Percentiles rank a stretch among this genome's conserved stretches.
These are phyloP conservation scores for Solanum paucissectum DNA, from an alignment of 257 asterid species.

Conservation along the genomic window DNA sequence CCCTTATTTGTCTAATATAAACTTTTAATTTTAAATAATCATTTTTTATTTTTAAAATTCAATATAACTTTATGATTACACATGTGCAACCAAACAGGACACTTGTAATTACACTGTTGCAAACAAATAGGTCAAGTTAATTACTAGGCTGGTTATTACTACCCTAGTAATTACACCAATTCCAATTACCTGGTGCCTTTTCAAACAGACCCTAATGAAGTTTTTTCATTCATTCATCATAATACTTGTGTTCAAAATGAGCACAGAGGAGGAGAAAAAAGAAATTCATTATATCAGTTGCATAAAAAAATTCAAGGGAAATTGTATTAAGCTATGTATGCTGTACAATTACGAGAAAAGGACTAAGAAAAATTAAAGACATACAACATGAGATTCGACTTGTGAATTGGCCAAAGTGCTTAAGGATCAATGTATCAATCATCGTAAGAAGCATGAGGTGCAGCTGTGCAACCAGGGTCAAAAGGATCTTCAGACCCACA, in stretches of 20 bases:
- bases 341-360: not conserved
- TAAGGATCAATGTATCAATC: constrained; percentile 32
- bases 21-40: too few species aligned
- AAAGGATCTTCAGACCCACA: constrained; percentile 94
- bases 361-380: not conserved
- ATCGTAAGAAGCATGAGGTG: constrained; percentile 85
- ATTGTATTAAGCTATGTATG: not conserved
- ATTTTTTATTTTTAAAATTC: too few species aligned
- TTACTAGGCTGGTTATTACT: too few species aligned
- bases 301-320: not conserved
- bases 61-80: too few species aligned
- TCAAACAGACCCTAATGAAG: not conserved
- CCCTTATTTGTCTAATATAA: too few species aligned
- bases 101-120: too few species aligned
- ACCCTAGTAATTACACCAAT: too few species aligned
- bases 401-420: not conserved
- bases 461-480: constrained; percentile 76
- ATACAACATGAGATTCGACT: not conserved
- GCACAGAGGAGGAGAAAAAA: not conserved
- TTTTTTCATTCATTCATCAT: not conserved
- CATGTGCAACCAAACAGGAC: too few species aligned
- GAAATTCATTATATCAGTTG: not conserved
- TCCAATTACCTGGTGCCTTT: too few species aligned
- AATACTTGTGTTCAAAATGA: not conserved
- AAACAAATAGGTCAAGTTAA: too few species aligned